Evolutionary conservation across 1,139 yeast genomes (phyloP).

Genomic region (Debaryomycetaceae sp.): DNA sequence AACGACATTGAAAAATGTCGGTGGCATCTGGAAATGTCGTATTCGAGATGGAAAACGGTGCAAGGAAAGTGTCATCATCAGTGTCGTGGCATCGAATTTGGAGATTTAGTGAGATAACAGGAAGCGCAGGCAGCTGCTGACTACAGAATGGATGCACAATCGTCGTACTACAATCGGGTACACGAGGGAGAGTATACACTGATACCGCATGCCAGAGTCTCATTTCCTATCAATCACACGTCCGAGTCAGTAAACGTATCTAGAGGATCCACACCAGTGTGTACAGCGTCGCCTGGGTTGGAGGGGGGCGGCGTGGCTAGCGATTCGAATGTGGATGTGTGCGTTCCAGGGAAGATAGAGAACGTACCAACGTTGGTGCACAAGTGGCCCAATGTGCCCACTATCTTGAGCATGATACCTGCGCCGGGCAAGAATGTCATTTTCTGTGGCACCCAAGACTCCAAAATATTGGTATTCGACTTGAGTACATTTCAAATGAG

Average conservation of each 20-base stretch:
- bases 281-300: slow-evolving; percentile 17
- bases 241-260: slow-evolving; percentile 17
- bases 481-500: slow-evolving; percentile 57
- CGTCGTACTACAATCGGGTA: slow-evolving; percentile 2
- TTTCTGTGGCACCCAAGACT: slow-evolving; percentile 92
- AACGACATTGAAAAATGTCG: neutral
- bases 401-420: slow-evolving; percentile 75
- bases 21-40: neutral
- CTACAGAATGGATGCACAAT: slow-evolving; percentile 1
- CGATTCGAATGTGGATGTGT: neutral
- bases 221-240: slow-evolving; percentile 27
- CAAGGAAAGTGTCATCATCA: neutral
- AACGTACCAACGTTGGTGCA: slow-evolving; percentile 44
- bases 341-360: neutral
- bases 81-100: too few relatives aligned
- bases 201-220: slow-evolving; percentile 18
- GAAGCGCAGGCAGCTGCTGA: neutral
- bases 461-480: slow-evolving; percentile 73
- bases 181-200: slow-evolving; percentile 34
- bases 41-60: neutral
- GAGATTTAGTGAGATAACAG: neutral
- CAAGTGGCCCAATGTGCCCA: slow-evolving; percentile 70
- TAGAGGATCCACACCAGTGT: slow-evolving; percentile 15
- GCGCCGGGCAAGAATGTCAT: slow-evolving; percentile 56
- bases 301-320: neutral